These are phyloP conservation scores for Phylloporus scabripes DNA, from an alignment of 768 basidiomycete genomes.

Conservation along the genomic window DNA sequence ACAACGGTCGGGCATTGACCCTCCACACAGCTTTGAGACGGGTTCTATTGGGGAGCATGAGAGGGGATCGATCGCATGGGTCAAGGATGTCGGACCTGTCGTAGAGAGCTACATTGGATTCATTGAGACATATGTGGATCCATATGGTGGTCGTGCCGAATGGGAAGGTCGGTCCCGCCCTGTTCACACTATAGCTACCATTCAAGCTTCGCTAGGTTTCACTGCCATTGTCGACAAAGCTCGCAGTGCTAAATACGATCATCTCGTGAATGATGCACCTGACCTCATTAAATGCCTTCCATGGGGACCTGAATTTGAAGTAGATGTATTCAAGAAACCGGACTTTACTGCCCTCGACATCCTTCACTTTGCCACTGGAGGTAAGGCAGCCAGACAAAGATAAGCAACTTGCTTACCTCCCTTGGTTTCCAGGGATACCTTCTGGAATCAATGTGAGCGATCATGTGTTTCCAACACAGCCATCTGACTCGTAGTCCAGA, in stretches of 20 bases:
- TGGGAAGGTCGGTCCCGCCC: slow-evolving; percentile 64
- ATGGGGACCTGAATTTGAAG: slow-evolving; percentile 67
- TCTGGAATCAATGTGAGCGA: slow-evolving; percentile 72
- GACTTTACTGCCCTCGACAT: slow-evolving; percentile 86
- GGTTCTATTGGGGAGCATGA: slow-evolving; percentile 80
- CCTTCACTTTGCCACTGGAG: slow-evolving; percentile 77
- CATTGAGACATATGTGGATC: slow-evolving; percentile 83
- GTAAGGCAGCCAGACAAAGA: slow-evolving; percentile 32
- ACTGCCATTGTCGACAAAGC: slow-evolving; percentile 85
- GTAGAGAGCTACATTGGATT: slow-evolving; percentile 89
- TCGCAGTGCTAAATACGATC: slow-evolving; percentile 77
- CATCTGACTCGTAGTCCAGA: slow-evolving; percentile 35
- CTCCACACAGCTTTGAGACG: slow-evolving; percentile 48
- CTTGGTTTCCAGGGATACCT: slow-evolving; percentile 55
- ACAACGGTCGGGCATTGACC: neutral
- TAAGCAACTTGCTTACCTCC: neutral
- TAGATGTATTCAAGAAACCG: slow-evolving; percentile 76
- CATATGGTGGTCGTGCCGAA: slow-evolving; percentile 86
- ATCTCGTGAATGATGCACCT: slow-evolving; percentile 69
- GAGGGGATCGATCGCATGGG: slow-evolving; percentile 73
- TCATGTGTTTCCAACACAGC: neutral
- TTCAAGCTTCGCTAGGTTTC: slow-evolving; percentile 49
- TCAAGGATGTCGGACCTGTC: slow-evolving; percentile 80
- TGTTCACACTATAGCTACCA: neutral
- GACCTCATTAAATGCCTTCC: slow-evolving; percentile 76